These are phyloP conservation scores for Isabelozyma heimii DNA, from an alignment of 805 yeast genomes.

Conservation along the genomic window DNA sequence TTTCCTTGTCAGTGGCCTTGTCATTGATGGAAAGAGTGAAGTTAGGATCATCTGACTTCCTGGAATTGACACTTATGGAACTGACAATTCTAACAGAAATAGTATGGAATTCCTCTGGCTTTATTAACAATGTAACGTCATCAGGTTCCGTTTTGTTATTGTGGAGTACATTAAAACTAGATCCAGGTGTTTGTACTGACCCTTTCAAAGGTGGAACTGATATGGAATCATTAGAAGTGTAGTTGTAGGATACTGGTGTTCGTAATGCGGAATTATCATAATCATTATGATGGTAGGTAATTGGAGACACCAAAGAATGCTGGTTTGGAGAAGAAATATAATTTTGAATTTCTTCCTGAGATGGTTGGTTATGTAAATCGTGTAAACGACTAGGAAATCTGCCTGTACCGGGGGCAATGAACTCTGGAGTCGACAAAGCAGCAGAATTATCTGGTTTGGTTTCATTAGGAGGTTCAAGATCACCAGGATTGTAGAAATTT, in stretches of 20 bases:
- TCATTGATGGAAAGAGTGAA: conserved; percentile 65
- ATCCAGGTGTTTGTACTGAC: conserved; percentile 3
- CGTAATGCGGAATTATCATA: not conserved
- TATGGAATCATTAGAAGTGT: not conserved
- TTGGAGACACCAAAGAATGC: conserved; percentile 1
- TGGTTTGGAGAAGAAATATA: conserved; percentile 14
- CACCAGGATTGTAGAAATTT: too few relatives aligned
- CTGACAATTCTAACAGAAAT: conserved; percentile 48
- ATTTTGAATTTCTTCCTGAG: conserved; percentile 7
- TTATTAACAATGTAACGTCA: conserved; percentile 51
- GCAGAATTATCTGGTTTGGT: conserved; percentile 3
- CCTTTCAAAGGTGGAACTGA: not conserved
- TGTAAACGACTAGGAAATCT: not conserved
- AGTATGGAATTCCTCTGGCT: conserved; percentile 57
- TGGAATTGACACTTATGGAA: conserved; percentile 37
- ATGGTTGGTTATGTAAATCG: conserved; percentile 1
- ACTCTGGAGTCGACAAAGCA: conserved; percentile 16
- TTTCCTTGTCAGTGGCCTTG: conserved; percentile 56
- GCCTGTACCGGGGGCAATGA: conserved; percentile 1
- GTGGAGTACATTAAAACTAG: conserved; percentile 13
- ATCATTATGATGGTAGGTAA: not conserved
- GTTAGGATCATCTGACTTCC: conserved; percentile 54
- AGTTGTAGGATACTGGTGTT: conserved; percentile 4
- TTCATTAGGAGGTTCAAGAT: too few relatives aligned
- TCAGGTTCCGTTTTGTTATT: conserved; percentile 29